Base-by-base conservation (phyloP, 2,329 filamentous ascomycete genomes). In the Conoideocrella luteorostrata region DNA sequence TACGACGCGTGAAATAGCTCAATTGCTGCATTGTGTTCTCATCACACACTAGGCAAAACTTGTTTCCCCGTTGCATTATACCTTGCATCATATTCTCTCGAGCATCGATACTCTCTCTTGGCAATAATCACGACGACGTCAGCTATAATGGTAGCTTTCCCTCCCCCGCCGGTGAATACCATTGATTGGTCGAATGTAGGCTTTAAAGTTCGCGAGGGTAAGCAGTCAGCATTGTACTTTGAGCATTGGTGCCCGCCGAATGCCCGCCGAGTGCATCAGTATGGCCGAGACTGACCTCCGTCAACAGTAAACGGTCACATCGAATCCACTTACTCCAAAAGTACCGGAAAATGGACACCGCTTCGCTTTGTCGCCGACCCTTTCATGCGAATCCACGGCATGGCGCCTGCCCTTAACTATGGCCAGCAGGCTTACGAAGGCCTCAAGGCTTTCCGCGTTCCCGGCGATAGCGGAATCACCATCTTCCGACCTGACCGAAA, bases 391-490 rank as follows among this genome's bases (percentile, higher is more conserved):
- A 82, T 97, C 60, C 91, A 97, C 67, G 93, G 91, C 65, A 93
- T 98, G 87, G 84, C 90, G 0, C 90, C 93, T 0, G 91, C 82
- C 34, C 79, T 97, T 52, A 98, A 98, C 75, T 98, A 98, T 65
- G 89, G 91, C 46, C 89, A 95, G 62, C 93, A 97, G 70, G 91
- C 88, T 57, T 98, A 95, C 72, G 93, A 98, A 65, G 93, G 93
- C n/a, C 81, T 97, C 63, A 97, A 97, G 68, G 90, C 91, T 44
- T 96, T 96, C 77, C 88, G 91, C 50, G 72, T 75, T 3, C 86
- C 88, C 15, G 71, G 76, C 46, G 79, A 85, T 63, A 62, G 72
- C 47, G 67, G 69, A 47, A 90, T 97, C 68, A 80, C 82, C 61
- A 79, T 97, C 63, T 97, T 97, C 79, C 85, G 91, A 4, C 87